Evolutionary conservation across 2,329 filamentous ascomycete species (phyloP).

Genomic region (Arthrobotrys sphaeroides): DNA sequence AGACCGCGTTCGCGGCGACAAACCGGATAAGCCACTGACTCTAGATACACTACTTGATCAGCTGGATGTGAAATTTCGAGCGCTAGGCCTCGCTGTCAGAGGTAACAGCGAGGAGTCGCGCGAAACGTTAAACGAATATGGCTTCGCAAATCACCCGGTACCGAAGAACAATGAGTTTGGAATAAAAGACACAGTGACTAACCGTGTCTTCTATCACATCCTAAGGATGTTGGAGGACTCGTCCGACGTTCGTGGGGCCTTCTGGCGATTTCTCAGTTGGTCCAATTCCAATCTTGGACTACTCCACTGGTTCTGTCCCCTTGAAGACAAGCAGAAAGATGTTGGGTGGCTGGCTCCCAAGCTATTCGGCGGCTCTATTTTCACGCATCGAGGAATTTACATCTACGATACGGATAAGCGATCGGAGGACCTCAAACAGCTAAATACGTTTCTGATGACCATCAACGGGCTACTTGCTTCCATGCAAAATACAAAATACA

Average conservation of each 20-base stretch:
- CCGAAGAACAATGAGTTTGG: background rate
- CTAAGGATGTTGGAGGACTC: background rate
- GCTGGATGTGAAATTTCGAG: background rate
- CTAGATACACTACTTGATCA: background rate
- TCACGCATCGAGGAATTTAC: background rate
- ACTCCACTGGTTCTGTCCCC: slow-evolving; percentile 4
- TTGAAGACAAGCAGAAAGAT: background rate
- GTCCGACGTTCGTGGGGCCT: background rate
- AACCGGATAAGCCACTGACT: slow-evolving; percentile 11
- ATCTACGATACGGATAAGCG: slow-evolving; percentile 5
- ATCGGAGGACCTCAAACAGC: background rate
- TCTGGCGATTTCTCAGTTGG: slow-evolving; percentile 21
- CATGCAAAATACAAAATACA: background rate
- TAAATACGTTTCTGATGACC: background rate
- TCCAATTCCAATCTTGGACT: slow-evolving; percentile 19
- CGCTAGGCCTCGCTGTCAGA: background rate
- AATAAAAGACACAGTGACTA: background rate
- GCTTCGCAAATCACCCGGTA: background rate
- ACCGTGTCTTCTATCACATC: slow-evolving; percentile 6
- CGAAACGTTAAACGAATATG: background rate
- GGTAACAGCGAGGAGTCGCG: background rate
- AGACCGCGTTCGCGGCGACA: background rate
- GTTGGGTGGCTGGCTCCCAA: background rate
- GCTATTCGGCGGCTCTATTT: slow-evolving; percentile 17
- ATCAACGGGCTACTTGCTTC: background rate